A percentile compares a stretch with the other conserved stretches of the same genome.
These are phyloP conservation scores for Rhizopogon vulgaris DNA, from an alignment of 768 basidiomycete species.

Conservation along the genomic window DNA sequence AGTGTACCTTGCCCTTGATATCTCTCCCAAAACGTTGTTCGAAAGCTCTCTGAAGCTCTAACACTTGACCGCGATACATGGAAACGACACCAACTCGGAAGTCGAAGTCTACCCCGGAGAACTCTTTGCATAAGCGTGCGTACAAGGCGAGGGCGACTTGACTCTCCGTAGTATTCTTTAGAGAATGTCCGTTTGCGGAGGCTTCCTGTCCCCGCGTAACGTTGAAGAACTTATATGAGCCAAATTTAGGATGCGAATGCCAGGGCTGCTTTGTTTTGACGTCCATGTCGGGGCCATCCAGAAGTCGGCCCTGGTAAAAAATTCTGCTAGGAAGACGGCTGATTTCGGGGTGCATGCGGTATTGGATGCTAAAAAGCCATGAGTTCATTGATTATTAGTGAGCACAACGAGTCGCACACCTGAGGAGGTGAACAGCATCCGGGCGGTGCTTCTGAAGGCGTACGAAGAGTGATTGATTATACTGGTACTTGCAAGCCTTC, in stretches of 20 bases:
- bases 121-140: slow-evolving; percentile 61
- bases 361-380: slow-evolving; percentile 72
- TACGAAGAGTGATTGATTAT: slow-evolving; percentile 91
- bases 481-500: slow-evolving; percentile 63
- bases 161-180: slow-evolving; percentile 72
- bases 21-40: slow-evolving; percentile 62
- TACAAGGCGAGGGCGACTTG: slow-evolving; percentile 75
- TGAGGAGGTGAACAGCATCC: slow-evolving; percentile 86
- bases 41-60: slow-evolving; percentile 68
- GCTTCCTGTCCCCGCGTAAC: slow-evolving; percentile 62
- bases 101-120: slow-evolving; percentile 45
- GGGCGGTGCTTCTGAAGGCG: slow-evolving; percentile 75
- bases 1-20: slow-evolving; percentile 71
- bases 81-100: slow-evolving; percentile 71
- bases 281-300: slow-evolving; percentile 88
- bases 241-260: slow-evolving; percentile 75
- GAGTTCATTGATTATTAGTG: background rate
- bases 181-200: slow-evolving; percentile 51
- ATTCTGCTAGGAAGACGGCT: slow-evolving; percentile 81
- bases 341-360: slow-evolving; percentile 98
- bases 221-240: slow-evolving; percentile 88
- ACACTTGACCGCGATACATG: slow-evolving; percentile 91
- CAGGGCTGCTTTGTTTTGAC: slow-evolving; percentile 76
- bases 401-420: slow-evolving; percentile 39
- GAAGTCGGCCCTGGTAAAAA: slow-evolving; percentile 77